Conservation (phyloP, 805 yeast genomes). For the Blastobotrys mokoenaii region DNA sequence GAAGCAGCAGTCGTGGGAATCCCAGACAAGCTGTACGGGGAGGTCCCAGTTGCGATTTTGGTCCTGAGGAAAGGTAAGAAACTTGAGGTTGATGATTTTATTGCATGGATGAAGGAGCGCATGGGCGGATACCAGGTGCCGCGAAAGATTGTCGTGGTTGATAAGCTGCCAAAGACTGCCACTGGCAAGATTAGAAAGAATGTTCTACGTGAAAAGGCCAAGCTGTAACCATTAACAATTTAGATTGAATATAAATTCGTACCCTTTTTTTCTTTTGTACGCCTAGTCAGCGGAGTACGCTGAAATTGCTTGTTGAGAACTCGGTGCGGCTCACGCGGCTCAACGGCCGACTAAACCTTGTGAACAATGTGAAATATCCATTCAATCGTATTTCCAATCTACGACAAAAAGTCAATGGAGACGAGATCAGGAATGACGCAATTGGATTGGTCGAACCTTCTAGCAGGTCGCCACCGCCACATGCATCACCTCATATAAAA, state of each 20-base stretch:
- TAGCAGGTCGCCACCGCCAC: neutral
- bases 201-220: conserved; percentile 22
- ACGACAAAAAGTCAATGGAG: no score
- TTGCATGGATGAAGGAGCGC: conserved; percentile 18
- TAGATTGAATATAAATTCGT: no score
- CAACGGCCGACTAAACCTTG: no score
- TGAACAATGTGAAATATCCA: no score
- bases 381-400: no score
- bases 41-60: conserved; percentile 28
- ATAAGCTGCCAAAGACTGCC: conserved; percentile 29
- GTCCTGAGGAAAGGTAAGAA: conserved; percentile 15
- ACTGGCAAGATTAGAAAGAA: conserved; percentile 30
- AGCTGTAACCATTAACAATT: no score
- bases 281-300: no score
- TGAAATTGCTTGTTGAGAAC: no score
- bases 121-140: conserved; percentile 31
- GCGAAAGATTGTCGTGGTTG: conserved; percentile 19
- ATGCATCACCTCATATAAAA: neutral
- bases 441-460: neutral
- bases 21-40: conserved; percentile 28
- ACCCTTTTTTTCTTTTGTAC: no score
- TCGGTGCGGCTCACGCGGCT: no score
- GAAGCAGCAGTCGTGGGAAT: conserved; percentile 29
- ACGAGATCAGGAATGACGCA: neutral
- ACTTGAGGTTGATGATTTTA: conserved; percentile 15